A percentile compares a stretch with the other conserved stretches of the same genome.
Evolutionary conservation across 345 rosid species (phyloP).

Genomic region (Brassica rapa): DNA sequence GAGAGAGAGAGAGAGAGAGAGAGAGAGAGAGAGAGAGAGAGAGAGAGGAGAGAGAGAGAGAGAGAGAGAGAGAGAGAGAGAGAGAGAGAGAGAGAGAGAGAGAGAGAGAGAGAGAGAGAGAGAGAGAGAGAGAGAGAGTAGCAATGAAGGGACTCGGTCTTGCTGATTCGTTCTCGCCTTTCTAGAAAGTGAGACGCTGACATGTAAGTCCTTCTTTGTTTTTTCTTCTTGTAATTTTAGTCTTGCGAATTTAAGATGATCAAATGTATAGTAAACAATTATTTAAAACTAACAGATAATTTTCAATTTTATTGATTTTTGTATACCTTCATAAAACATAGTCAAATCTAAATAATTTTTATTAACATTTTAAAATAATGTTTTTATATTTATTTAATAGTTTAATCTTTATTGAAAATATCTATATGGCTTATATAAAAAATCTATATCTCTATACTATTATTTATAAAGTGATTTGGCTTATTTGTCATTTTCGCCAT

Average conservation of each 20-base stretch:
- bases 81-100: too few relatives aligned
- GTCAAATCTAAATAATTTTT: too few relatives aligned
- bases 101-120: too few relatives aligned
- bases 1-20: too few relatives aligned
- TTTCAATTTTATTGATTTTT: not conserved
- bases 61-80: too few relatives aligned
- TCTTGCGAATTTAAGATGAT: not conserved
- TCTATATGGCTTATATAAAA: not conserved
- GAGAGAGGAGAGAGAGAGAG: too few relatives aligned
- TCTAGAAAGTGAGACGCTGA: slow-evolving; percentile 31
- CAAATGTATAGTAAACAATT: not conserved
- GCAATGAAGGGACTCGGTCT: slow-evolving; percentile 33
- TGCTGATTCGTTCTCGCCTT: slow-evolving; percentile 28
- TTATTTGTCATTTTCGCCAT: too few relatives aligned
- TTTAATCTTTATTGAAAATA: not conserved
- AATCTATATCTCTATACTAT: too few relatives aligned
- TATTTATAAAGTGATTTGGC: too few relatives aligned
- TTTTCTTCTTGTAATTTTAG: not conserved
- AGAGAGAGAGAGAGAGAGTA: too few relatives aligned
- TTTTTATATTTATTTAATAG: not conserved
- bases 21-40: too few relatives aligned
- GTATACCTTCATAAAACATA: not conserved
- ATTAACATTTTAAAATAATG: not conserved
- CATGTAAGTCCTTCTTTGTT: slow-evolving; percentile 5
- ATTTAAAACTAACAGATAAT: not conserved